Evolutionary conservation across 73 alveolate species (phyloP), one percentile per base, ranked within the genome.

Genomic region (Paramecium bursaria): DNA sequence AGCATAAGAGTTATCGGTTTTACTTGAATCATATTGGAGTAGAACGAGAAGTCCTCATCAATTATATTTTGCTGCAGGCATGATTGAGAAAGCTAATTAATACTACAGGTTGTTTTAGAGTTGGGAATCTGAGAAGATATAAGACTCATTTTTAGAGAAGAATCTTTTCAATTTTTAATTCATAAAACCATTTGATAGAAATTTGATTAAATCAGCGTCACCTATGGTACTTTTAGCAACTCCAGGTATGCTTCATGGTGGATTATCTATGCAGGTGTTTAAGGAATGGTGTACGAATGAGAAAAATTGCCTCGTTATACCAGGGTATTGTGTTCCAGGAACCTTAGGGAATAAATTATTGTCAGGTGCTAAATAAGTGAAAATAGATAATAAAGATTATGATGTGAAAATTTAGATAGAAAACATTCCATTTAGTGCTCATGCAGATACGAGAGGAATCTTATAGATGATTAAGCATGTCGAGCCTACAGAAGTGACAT

Each of bases 221-320:
- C 99, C 99, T 0, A 94, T 96, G 99, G 99, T 97, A 22, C 90
- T 95, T 60, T 95, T 97, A 50, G 99, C 99, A 25, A 95, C 99
- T 0, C 99, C 99, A 4, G 99, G 99, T 0, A 97, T 97, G 99
- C 95, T 97, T 19, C 99, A 97, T 91, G 99, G 98, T 7, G 99
- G 99, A 2, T 87, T 94, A 46, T 90, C 98, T 42, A 93, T 97
- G 48, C 73, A 86, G 48, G 95, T 94, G 33, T 97, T 96, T 86
- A 96, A 95, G 89, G 98, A 97, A 85, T 92, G 98, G 96, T 97
- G 99, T 13, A 92, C 92, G n/a, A 94, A 94, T 49, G 95, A 87
- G 48, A 90, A 91, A 82, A 97, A 97, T 87, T 86, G 98, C 33
- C 86, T 97, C 17, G 95, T 97, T 47, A 95, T 97, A 47, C 99